Conservation (phyloP, 805 yeast genomes). For the Metschnikowia kunwiensis region DNA sequence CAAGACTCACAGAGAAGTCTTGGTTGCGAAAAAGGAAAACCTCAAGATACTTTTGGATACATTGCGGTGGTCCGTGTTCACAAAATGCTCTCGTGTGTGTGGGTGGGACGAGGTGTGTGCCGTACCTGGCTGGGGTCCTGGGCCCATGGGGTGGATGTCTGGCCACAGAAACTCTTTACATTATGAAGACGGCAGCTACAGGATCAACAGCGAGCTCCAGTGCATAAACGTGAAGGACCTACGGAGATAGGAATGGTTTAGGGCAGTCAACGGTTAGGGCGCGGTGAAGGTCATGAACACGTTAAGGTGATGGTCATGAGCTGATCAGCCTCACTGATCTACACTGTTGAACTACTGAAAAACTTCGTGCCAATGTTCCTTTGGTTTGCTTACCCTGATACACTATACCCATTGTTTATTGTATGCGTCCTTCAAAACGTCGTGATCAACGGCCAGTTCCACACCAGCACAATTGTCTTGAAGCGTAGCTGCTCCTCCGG, state of each 20-base stretch:
- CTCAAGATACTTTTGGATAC: slow-evolving; percentile 23
- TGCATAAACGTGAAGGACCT: slow-evolving; percentile 16
- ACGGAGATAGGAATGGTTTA: background rate
- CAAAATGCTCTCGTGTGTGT: slow-evolving; percentile 43
- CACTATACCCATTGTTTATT: too few relatives aligned
- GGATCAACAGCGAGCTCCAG: slow-evolving; percentile 16
- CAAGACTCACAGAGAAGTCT: slow-evolving; percentile 4
- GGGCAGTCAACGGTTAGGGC: too few relatives aligned
- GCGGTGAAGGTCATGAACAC: too few relatives aligned
- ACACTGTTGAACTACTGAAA: too few relatives aligned
- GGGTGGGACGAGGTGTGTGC: slow-evolving; percentile 49
- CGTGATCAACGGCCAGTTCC: slow-evolving; percentile 8
- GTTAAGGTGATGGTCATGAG: too few relatives aligned
- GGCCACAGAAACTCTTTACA: slow-evolving; percentile 11
- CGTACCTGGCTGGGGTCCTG: slow-evolving; percentile 56
- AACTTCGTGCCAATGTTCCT: too few relatives aligned
- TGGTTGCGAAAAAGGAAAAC: background rate
- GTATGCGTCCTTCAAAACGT: background rate
- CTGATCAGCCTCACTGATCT: too few relatives aligned
- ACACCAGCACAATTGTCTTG: slow-evolving; percentile 10
- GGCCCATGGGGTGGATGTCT: slow-evolving; percentile 28
- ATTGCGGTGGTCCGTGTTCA: slow-evolving; percentile 43
- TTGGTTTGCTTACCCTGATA: too few relatives aligned
- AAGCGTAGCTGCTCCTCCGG: slow-evolving; percentile 3
- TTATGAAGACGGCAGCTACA: slow-evolving; percentile 14